Evolutionary conservation across 2,329 filamentous ascomycete species (phyloP).

Genomic region (Sarocladium strictum): DNA sequence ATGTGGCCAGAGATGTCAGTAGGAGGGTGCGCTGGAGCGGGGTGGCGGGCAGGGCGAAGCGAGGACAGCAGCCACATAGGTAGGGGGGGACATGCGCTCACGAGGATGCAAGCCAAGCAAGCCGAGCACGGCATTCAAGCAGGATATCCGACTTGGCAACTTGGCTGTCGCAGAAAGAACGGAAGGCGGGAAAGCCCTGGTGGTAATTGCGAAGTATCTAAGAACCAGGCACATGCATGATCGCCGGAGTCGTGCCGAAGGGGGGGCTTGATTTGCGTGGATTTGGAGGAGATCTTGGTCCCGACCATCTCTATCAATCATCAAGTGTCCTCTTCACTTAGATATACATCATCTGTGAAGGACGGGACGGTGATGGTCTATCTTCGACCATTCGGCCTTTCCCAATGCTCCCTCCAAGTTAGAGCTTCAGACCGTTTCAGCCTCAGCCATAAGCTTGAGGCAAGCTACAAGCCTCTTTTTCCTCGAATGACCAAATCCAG

Average conservation of each 20-base stretch:
- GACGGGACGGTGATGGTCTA: too few relatives aligned
- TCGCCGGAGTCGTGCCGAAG: neutral
- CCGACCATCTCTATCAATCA: too few relatives aligned
- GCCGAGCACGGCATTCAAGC: constrained; percentile 2
- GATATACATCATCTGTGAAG: too few relatives aligned
- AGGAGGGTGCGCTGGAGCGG: neutral
- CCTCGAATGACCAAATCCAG: neutral
- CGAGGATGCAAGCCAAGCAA: neutral
- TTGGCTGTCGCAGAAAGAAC: neutral
- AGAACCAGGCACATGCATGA: neutral
- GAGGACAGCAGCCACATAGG: neutral
- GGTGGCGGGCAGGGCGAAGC: neutral
- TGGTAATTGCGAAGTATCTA: neutral
- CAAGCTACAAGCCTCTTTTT: neutral
- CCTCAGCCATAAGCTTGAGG: neutral
- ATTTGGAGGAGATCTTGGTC: neutral
- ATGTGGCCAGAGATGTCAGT: neutral
- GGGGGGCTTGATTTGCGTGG: neutral
- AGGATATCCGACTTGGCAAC: constrained; percentile 8
- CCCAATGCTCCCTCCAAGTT: too few relatives aligned
- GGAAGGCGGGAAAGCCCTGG: neutral
- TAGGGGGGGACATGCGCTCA: too few relatives aligned
- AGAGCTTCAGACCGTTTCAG: too few relatives aligned
- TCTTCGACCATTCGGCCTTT: too few relatives aligned
- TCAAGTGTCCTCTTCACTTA: too few relatives aligned